A percentile compares a stretch with the other conserved stretches of the same genome.
phyloP scores from a whole-genome alignment of 2,329 filamentous ascomycete genomes.

The Raffaelea deltoideospora region DNA sequence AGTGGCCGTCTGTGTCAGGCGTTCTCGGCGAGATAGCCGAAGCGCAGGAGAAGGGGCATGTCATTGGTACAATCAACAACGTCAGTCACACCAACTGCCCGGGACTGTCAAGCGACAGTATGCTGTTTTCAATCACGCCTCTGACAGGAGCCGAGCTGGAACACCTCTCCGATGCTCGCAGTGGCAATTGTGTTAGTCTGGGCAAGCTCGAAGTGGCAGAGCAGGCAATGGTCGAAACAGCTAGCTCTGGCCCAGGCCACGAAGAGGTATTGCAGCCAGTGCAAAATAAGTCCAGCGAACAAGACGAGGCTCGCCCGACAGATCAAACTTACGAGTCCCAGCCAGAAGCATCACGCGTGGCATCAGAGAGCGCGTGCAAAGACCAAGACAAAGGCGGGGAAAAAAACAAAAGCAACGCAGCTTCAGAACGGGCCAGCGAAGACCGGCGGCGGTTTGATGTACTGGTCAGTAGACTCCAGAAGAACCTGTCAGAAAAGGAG shows the following conservation, averaged over 20 bases:
- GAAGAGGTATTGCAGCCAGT: too few relatives aligned
- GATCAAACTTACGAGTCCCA: too few relatives aligned
- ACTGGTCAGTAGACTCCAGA: too few relatives aligned
- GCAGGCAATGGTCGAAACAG: background rate
- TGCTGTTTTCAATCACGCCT: slow-evolving; percentile 7
- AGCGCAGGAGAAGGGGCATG: background rate
- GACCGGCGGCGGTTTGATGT: slow-evolving; percentile 6
- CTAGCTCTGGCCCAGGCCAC: too few relatives aligned
- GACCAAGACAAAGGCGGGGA: background rate
- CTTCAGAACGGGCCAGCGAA: background rate
- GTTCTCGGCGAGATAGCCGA: background rate
- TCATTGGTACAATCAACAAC: slow-evolving; percentile 1
- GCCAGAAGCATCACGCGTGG: too few relatives aligned
- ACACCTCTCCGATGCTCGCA: background rate
- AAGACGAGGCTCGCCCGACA: too few relatives aligned
- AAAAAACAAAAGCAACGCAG: background rate
- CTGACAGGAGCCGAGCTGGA: background rate
- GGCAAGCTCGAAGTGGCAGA: slow-evolving; percentile 1
- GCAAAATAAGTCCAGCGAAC: too few relatives aligned
- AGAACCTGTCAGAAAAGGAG: too few relatives aligned
- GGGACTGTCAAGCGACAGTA: background rate
- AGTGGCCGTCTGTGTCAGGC: too few relatives aligned
- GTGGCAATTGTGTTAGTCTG: background rate
- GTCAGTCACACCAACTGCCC: slow-evolving; percentile 1
- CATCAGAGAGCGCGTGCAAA: too few relatives aligned